These are phyloP conservation scores for Aspergillus oerlinghausenensis DNA, from an alignment of 2,329 filamentous ascomycete genomes.

Conservation along the genomic window DNA sequence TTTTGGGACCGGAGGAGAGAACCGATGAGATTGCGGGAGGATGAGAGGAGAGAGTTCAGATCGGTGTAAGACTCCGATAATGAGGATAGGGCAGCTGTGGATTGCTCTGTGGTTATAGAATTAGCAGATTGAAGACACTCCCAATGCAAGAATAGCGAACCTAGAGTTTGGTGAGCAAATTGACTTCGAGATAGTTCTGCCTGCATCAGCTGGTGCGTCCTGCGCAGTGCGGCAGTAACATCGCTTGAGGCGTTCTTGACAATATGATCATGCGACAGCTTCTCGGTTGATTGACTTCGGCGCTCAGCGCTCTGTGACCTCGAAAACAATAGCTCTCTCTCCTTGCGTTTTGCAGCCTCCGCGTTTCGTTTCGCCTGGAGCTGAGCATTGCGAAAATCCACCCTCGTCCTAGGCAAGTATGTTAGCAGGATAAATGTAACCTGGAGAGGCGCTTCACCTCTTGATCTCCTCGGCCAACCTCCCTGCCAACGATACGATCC, in stretches of 20 bases:
- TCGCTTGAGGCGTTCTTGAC: slow-evolving; percentile 71
- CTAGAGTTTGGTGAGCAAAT: slow-evolving; percentile 82
- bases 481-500: slow-evolving; percentile 62
- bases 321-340: slow-evolving; percentile 71
- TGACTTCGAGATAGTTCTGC: slow-evolving; percentile 78
- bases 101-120: slow-evolving; percentile 52
- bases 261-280: slow-evolving; percentile 66
- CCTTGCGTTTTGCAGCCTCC: slow-evolving; percentile 66
- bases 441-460: slow-evolving; percentile 46
- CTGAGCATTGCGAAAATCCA: slow-evolving; percentile 76
- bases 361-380: slow-evolving; percentile 71
- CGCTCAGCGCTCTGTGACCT: slow-evolving; percentile 33
- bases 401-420: slow-evolving; percentile 46
- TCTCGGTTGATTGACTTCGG: slow-evolving; percentile 37
- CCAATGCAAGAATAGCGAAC: slow-evolving; percentile 21
- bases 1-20: slow-evolving; percentile 84
- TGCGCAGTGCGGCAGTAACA: slow-evolving; percentile 76
- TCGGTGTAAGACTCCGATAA: slow-evolving; percentile 76
- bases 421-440: background rate
- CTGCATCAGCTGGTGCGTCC: slow-evolving; percentile 83
- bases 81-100: slow-evolving; percentile 73
- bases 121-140: slow-evolving; percentile 2
- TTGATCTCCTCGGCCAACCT: slow-evolving; percentile 67
- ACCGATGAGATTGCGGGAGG: slow-evolving; percentile 68
- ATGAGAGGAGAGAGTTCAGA: slow-evolving; percentile 71